Base-by-base conservation (phyloP, 2,329 filamentous ascomycete genomes). In the Hypomyces rosellus region DNA sequence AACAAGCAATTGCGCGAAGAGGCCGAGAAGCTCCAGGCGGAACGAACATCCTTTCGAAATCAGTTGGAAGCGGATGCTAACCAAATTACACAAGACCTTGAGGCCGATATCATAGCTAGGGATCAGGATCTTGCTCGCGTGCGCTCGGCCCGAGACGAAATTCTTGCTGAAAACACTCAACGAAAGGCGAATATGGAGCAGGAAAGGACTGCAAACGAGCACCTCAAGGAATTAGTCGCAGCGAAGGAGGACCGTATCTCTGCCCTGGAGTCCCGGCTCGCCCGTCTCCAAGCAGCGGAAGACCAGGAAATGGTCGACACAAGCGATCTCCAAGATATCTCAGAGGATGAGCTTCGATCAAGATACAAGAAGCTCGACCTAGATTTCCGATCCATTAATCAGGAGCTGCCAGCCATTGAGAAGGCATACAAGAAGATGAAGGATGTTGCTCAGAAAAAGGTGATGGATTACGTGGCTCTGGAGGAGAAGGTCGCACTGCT, bases 351-450 rank as follows among this genome's bases (percentile, higher is more conserved):
- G 51, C 72, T 97, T 47, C 84, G 84, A 33, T 72, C 77, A 49
- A 89, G 86, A 65, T 86, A 90, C 60, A 76, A 79, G 51, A 87
- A 85, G 57, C 70, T 97, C 45, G 83, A 90, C 61, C 84, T 81
- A 57, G 88, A 95, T 63, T 92, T 91, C 63, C 77, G 84, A 40
- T 82, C 93, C 47, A 85, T 99, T 56, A 91, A 89, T 61, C 85
- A 85, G 56, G 93, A 99, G 68, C 69, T 99, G 49, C 85, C 89
- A 3, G 88, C 89, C 0, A 89, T 99, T 74, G 90, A 95, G 65
- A 84, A 83, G 47, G 92, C 92, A 1, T 96, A 90, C 74, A 95
- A 88, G 68, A 92, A 91, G 67, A 88, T 91, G 47, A 89, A 91
- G 63, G 83, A 84, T 18, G 69, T 96, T 51, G 90, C 90, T 7